These are phyloP conservation scores for Lentinula raphanica DNA, from an alignment of 768 basidiomycete genomes.

Conservation along the genomic window DNA sequence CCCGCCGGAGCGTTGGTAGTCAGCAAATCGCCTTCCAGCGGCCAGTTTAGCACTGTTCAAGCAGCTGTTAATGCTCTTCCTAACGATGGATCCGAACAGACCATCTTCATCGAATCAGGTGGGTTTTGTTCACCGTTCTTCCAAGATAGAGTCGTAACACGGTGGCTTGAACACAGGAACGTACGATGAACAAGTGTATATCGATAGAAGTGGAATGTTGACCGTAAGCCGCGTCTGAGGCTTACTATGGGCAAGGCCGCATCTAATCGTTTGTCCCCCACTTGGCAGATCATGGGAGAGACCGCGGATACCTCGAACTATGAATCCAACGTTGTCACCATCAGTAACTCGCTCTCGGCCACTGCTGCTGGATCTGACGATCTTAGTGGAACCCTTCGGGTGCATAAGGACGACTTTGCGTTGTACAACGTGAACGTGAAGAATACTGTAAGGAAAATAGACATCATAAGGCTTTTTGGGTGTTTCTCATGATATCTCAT, in stretches of 20 bases:
- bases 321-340: slow-evolving; percentile 2
- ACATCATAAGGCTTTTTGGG: neutral
- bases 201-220: slow-evolving; percentile 11
- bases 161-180: slow-evolving; percentile 16
- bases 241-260: too few species aligned
- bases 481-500: neutral
- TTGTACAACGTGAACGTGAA: slow-evolving; percentile 27
- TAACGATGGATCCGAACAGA: slow-evolving; percentile 12
- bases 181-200: slow-evolving; percentile 18
- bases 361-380: slow-evolving; percentile 3
- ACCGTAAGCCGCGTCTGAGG: slow-evolving; percentile 10
- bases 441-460: slow-evolving; percentile 18
- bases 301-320: neutral
- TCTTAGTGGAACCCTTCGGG: slow-evolving; percentile 23
- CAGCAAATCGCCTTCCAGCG: slow-evolving; percentile 7
- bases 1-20: slow-evolving; percentile 19
- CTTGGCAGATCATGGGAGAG: slow-evolving; percentile 5
- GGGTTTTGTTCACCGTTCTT: too few species aligned
- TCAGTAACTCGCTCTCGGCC: neutral
- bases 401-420: slow-evolving; percentile 26
- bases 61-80: slow-evolving; percentile 17
- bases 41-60: slow-evolving; percentile 18
- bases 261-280: too few species aligned
- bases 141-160: too few species aligned
- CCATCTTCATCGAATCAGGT: slow-evolving; percentile 20